Evolutionary conservation across 345 rosid species (phyloP), one percentile per base, ranked within the genome.

Genomic region (Syzygium aqueum): DNA sequence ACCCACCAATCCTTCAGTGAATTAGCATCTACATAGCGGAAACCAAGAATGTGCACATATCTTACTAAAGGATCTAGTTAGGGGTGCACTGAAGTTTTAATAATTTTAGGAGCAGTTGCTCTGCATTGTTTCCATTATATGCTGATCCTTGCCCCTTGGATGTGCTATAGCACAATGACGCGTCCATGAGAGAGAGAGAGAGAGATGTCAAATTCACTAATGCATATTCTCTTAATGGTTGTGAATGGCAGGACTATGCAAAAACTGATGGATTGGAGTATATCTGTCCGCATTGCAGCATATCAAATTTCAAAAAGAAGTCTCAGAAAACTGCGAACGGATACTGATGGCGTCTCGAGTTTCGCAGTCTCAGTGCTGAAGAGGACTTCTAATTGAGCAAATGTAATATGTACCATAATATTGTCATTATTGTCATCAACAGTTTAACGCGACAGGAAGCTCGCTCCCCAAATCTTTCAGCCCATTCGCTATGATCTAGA

Each of bases 231-330:
- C 82, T 73, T 73, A 49, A 37, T 21, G 82, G 10, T 84, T 1
- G 52, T 85, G 88, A 87, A 56, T 94, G 87, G 77, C 96, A 97
- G 99, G 99, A 97, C 91, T 97, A 97, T 84, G 99, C 99, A 0
- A 97, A 97, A 90, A 97, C 99, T 8, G 99, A 96, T 37, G 99
- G 99, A 54, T 90, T 97, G 92, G 99, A 97, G 92, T 97, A 97
- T 78, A 94, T 96, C 15, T 97, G 99, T 89, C 99, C 99, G 4
- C 96, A 94, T 87, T 96, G 99, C 94, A 97, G 99, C 88, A 88
- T 93, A 67, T 90, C 99, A 84, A 95, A 96, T 88, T 95, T 93
- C 92, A 93, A 92, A 94, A 97, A 97, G 94, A 97, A 96, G 92
- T 89, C 98, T 51, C 98, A 94, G 93, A 97, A 93, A 91, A 91